phyloP scores from a whole-genome alignment of 2,329 filamentous ascomycete species.

The Orbilia brochopaga region DNA sequence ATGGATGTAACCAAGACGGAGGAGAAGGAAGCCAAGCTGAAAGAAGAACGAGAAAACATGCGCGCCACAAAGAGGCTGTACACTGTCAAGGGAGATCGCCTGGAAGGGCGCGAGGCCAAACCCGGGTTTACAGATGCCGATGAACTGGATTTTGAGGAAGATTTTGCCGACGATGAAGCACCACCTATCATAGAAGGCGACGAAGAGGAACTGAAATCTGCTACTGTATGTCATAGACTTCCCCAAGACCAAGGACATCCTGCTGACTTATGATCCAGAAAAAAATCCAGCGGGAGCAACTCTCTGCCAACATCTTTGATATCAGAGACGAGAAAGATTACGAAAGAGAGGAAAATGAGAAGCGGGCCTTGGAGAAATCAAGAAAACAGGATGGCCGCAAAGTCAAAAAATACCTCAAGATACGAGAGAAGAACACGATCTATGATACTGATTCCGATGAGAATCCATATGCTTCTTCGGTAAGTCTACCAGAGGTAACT shows the following conservation, averaged over 20 bases:
- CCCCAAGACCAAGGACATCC: not conserved
- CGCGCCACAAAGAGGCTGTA: slow-evolving; percentile 57
- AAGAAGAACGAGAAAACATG: slow-evolving; percentile 65
- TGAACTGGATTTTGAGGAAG: slow-evolving; percentile 72
- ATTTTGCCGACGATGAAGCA: slow-evolving; percentile 71
- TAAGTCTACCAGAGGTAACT: slow-evolving; percentile 29
- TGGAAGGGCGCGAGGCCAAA: slow-evolving; percentile 55
- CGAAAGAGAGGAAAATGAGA: slow-evolving; percentile 66
- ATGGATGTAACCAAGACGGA: slow-evolving; percentile 65
- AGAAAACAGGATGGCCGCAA: slow-evolving; percentile 60
- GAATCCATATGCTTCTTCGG: slow-evolving; percentile 57
- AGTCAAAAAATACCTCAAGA: slow-evolving; percentile 61
- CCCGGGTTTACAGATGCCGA: slow-evolving; percentile 66
- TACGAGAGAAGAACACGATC: slow-evolving; percentile 63
- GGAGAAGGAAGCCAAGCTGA: slow-evolving; percentile 63
- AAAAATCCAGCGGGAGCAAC: slow-evolving; percentile 65
- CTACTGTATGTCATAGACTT: slow-evolving; percentile 55
- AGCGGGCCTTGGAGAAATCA: slow-evolving; percentile 63
- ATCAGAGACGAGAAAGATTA: slow-evolving; percentile 64
- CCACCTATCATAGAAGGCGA: slow-evolving; percentile 66
- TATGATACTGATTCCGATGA: slow-evolving; percentile 60
- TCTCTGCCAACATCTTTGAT: slow-evolving; percentile 69
- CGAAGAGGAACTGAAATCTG: slow-evolving; percentile 65
- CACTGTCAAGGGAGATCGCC: slow-evolving; percentile 60
- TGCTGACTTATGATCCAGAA: slow-evolving; percentile 56